Base-by-base conservation (phyloP, 2,329 filamentous ascomycete genomes). In the Fusarium sublunatum region DNA sequence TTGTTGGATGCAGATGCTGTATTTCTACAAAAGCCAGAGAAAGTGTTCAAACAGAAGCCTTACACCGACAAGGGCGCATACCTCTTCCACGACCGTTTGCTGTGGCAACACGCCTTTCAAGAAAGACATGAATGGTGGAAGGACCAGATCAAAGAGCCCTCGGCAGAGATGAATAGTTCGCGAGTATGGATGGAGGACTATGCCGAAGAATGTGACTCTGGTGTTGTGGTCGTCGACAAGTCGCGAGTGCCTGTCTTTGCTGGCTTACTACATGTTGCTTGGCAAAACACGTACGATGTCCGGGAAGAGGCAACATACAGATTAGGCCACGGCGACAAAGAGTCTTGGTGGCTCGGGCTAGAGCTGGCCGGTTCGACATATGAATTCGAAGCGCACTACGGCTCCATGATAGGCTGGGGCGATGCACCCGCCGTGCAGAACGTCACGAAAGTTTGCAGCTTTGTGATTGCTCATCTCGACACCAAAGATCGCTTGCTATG, bases 271-370 rank as follows among this genome's bases (percentile, higher is more conserved):
- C 79, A 80, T 53, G 69, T 72, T 0, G 75, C 72, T 8, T 81
- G 79, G 79, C 78, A 81, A 58, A 81, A 81, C 59, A 75, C 72
- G 1, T 66, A 71, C 25, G 67, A 63, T 0, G 77, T 80, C 2
- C 75, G 78, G 5, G 72, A 78, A 3, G 68, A 76, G 19, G 70
- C 75, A 7, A 78, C 78, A 3, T 80, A 79, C 58, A 67, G 68
- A 25, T 56, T 78, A 19, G 75, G 70, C 2, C 75, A 81, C 43
- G 78, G 79, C 2, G 79, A 82, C 39, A 81, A 81, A 51, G 79
- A 81, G 63, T 77, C 73, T 4, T 81, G 74, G 72, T 81, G 78
- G 79, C 63, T 81, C 15, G 77, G 77, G 0, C 65, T 79, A 8
- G 79, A 81, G 54, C 69, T 81, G 6, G 68, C 73, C 7, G 74